A percentile compares a stretch with the other conserved stretches of the same genome.
phyloP scores from a whole-genome alignment of 2,329 filamentous ascomycete species.

The Laburnicola sp. region DNA sequence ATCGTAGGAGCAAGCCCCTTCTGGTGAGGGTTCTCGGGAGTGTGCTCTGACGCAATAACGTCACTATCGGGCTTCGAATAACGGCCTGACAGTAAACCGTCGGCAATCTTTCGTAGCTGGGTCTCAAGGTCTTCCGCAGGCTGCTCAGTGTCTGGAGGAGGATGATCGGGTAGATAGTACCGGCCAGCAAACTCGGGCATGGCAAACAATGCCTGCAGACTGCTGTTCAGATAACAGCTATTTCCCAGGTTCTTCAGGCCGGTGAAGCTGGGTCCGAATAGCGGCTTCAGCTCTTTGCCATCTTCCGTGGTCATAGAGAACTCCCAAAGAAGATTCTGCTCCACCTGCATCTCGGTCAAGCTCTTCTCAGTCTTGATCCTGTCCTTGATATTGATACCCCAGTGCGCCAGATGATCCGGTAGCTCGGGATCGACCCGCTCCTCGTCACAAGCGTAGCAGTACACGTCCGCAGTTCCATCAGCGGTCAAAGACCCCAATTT shows the following conservation, averaged over 20 bases:
- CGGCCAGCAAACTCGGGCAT: constrained; percentile 79
- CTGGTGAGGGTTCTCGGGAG: constrained; percentile 70
- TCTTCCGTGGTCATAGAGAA: constrained; percentile 96
- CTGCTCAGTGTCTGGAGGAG: constrained; percentile 62
- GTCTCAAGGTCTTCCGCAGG: constrained; percentile 93
- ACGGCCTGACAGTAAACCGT: constrained; percentile 86
- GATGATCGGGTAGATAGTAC: constrained; percentile 67
- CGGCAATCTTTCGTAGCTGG: constrained; percentile 86
- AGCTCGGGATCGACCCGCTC: constrained; percentile 85
- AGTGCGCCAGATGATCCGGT: constrained; percentile 79
- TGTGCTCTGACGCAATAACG: constrained; percentile 61
- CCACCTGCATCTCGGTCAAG: constrained; percentile 95
- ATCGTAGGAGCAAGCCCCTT: constrained; percentile 88
- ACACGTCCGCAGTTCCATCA: constrained; percentile 91
- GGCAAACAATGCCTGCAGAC: constrained; percentile 87
- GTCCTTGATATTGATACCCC: constrained; percentile 91
- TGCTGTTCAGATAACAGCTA: constrained; percentile 94
- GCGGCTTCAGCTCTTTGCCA: constrained; percentile 79
- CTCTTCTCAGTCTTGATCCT: constrained; percentile 98
- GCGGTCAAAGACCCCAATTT: constrained; percentile 96
- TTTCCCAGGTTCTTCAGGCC: constrained; percentile 95
- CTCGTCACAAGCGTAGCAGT: constrained; percentile 94
- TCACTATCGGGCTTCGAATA: constrained; percentile 83
- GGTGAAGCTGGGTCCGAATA: constrained; percentile 86
- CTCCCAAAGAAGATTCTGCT: constrained; percentile 94